Evolutionary conservation across 1,284 basidiomycete genomes (phyloP).

Genomic region (Puccinia novopanici): DNA sequence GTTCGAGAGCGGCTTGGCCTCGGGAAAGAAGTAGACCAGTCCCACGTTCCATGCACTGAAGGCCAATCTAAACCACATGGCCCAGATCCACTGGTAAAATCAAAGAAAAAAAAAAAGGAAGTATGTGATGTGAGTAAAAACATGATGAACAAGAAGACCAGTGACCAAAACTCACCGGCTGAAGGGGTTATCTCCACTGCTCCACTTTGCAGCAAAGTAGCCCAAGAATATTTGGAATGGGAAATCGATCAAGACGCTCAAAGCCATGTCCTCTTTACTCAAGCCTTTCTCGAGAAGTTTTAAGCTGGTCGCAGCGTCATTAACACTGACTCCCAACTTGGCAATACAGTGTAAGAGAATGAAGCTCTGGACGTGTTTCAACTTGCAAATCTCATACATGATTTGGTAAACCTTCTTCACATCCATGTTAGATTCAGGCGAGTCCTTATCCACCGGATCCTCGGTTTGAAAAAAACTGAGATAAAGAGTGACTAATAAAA

Average conservation of each 20-base stretch:
- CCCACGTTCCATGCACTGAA: conserved; percentile 72
- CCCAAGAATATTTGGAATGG: conserved; percentile 96
- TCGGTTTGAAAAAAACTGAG: conserved; percentile 76
- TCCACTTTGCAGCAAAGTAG: conserved; percentile 92
- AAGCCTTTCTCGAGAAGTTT: conserved; percentile 98
- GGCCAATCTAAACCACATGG: conserved; percentile 81
- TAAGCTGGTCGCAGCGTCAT: conserved; percentile 86
- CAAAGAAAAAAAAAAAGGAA: conserved; percentile 61
- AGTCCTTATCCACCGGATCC: conserved; percentile 69
- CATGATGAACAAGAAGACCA: neutral
- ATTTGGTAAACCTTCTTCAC: conserved; percentile 86
- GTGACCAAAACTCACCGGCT: conserved; percentile 55
- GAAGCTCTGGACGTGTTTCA: conserved; percentile 91
- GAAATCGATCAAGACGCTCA: conserved; percentile 94
- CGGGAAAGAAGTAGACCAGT: conserved; percentile 82
- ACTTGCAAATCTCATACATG: conserved; percentile 89
- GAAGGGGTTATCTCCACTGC: conserved; percentile 59
- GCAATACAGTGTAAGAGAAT: conserved; percentile 84
- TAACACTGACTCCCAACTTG: conserved; percentile 93
- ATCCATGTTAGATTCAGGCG: conserved; percentile 79
- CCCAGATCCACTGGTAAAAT: conserved; percentile 76
- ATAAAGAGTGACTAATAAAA: conserved; percentile 81
- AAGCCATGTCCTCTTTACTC: conserved; percentile 88
- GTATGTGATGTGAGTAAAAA: neutral
- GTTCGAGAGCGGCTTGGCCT: conserved; percentile 68